Evolutionary conservation across 345 rosid genomes (phyloP).

Genomic region (Corchorus capsularis): DNA sequence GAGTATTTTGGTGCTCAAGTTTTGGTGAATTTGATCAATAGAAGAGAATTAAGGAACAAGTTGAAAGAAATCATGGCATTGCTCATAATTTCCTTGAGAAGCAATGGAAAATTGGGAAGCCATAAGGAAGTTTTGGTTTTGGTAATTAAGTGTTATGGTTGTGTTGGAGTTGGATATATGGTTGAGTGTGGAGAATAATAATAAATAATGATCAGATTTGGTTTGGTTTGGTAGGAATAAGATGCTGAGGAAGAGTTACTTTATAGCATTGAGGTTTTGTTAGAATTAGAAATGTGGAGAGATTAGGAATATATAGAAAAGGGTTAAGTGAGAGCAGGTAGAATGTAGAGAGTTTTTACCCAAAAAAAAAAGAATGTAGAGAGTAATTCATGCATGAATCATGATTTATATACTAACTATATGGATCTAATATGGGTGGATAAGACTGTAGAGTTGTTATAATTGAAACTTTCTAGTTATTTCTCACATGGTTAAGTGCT

Average conservation of each 20-base stretch:
- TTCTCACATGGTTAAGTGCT: no score
- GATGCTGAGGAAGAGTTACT: not conserved
- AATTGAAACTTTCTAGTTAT: no score
- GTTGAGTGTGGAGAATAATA: conserved; percentile 17
- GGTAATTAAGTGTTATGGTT: conserved; percentile 2
- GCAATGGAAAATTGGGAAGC: not conserved
- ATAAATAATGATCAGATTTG: not conserved
- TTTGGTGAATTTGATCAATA: not conserved
- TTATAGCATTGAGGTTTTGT: conserved; percentile 1
- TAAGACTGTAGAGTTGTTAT: no score
- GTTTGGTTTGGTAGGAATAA: conserved; percentile 6
- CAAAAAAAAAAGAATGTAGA: not conserved
- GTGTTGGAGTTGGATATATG: conserved; percentile 4
- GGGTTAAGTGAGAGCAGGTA: conserved; percentile 6
- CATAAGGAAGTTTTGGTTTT: not conserved
- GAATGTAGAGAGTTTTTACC: not conserved
- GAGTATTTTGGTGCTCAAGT: not conserved
- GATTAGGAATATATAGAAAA: not conserved
- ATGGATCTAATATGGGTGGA: no score
- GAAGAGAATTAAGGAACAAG: not conserved
- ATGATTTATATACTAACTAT: no score
- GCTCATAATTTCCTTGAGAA: not conserved
- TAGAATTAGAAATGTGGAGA: not conserved
- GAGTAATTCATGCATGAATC: not conserved
- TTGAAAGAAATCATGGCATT: no score